Evolutionary conservation across 805 yeast genomes (phyloP), one percentile per base, ranked within the genome.

Genomic region (Saccharomycopsis synnaedendra): DNA sequence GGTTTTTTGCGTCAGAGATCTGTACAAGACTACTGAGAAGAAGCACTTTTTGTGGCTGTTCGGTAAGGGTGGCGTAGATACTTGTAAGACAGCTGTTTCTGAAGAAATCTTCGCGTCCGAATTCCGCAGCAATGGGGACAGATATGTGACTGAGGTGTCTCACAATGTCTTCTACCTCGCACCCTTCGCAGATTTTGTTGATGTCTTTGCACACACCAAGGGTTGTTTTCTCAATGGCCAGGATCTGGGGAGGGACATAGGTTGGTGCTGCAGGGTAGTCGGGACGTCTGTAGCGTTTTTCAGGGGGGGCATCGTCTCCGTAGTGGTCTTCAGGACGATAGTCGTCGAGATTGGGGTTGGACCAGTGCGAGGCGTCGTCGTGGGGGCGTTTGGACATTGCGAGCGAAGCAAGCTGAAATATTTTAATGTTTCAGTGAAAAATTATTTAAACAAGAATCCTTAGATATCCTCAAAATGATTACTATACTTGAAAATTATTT

Each of bases 31-130:
- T 77, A 31, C 87, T 74, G 49, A 90, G 63, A n/a, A 80, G 74
- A 9, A 81, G 77, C 50, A 82, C 75, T 61, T 89, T 93, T 54
- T 89, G 95, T 0, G 99, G 97, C 63, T 90, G 96, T 63, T 93
- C 97, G 32, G 75, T 64, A 7, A 82, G 70, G 41, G 85, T 74
- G 2, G 95, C 85, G 47, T 74, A 72, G 30, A 88, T 59, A 2
- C 85, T 83, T 43, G 72, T 70, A 50, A 85, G 64, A 27, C 41
- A 35, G 31, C 32, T 46, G 36, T 39, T 45, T 41, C 51, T 40
- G 42, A 48, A 48, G 38, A 27, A 37, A 11, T 34, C 43, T 34
- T 48, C 51, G 34, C 40, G 40, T n/a, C 29, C 30, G 30, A 45
- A 45, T 30, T 48, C 51, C 5, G 42, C 46, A 11, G 46, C 48